Evolutionary conservation across 1,139 yeast species (phyloP).

Genomic region (Suhomyces kunorum): DNA sequence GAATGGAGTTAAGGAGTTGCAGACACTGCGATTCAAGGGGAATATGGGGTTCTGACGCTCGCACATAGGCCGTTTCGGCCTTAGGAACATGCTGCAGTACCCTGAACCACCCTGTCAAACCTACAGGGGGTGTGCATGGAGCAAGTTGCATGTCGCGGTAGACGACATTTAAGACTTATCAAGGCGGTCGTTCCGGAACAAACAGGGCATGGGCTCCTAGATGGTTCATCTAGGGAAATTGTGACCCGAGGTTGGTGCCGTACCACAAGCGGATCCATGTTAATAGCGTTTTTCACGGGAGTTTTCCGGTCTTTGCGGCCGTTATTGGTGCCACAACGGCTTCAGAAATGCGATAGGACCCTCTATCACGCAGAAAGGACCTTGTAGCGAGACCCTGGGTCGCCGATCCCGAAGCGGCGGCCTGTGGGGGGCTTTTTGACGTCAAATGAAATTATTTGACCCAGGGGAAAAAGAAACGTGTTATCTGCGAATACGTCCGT

Average conservation of each 20-base stretch:
- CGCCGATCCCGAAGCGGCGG: too few species aligned
- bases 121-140: background rate
- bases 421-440: too few species aligned
- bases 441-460: background rate
- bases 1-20: too few species aligned
- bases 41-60: too few species aligned
- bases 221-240: background rate
- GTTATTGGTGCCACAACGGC: background rate
- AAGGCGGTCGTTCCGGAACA: background rate
- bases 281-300: too few species aligned
- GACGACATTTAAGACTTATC: conserved; percentile 3
- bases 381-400: background rate
- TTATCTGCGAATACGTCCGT: conserved; percentile 1
- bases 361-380: background rate
- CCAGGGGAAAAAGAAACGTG: background rate
- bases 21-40: too few species aligned
- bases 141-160: background rate
- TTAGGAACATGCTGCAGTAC: background rate
- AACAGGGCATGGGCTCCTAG: background rate
- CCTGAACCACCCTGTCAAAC: background rate
- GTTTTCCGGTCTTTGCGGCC: background rate
- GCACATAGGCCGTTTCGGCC: background rate
- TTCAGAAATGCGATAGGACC: background rate
- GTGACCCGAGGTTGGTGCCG: conserved; percentile 1
- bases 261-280: conserved; percentile 1